phyloP scores from a whole-genome alignment of 805 yeast genomes.

The Brettanomyces custersianus region DNA sequence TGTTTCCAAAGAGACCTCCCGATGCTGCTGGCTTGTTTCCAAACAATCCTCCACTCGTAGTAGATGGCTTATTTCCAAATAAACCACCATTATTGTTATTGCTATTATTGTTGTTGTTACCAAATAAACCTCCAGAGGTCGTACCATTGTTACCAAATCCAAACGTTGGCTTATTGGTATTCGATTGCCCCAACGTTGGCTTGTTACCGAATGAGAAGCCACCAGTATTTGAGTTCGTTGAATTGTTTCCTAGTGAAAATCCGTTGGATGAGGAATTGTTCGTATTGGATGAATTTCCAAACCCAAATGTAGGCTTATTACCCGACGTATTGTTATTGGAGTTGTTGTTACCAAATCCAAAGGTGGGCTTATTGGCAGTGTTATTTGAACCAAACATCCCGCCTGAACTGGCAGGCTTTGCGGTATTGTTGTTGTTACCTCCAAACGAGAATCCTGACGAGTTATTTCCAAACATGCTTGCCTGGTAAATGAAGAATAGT shows the following conservation, averaged over 20 bases:
- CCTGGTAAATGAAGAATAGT: background rate
- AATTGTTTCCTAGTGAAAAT: conserved; percentile 1
- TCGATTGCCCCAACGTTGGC: background rate
- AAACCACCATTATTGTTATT: conserved; percentile 5
- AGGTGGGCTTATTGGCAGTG: conserved; percentile 1
- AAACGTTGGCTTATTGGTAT: background rate
- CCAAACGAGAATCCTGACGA: conserved; percentile 23
- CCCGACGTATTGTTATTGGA: background rate
- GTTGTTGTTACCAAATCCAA: conserved; percentile 1
- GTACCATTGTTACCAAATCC: conserved; percentile 16
- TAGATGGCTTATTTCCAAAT: conserved; percentile 7
- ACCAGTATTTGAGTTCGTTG: background rate
- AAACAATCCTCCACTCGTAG: conserved; percentile 12
- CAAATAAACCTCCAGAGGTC: conserved; percentile 19
- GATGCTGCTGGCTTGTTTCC: conserved; percentile 9
- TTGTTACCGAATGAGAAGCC: conserved; percentile 5
- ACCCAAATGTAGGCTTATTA: background rate
- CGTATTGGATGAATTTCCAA: background rate
- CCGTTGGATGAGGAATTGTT: background rate
- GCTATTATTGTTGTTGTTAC: conserved; percentile 11
- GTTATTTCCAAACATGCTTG: conserved; percentile 8
- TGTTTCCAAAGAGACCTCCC: conserved; percentile 16
- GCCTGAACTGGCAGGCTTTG: conserved; percentile 12
- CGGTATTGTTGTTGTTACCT: conserved; percentile 10
- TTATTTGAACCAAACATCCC: conserved; percentile 25